Evolutionary conservation across 176 grass and related monocot species (phyloP).

Genomic region (Musa itinerans): DNA sequence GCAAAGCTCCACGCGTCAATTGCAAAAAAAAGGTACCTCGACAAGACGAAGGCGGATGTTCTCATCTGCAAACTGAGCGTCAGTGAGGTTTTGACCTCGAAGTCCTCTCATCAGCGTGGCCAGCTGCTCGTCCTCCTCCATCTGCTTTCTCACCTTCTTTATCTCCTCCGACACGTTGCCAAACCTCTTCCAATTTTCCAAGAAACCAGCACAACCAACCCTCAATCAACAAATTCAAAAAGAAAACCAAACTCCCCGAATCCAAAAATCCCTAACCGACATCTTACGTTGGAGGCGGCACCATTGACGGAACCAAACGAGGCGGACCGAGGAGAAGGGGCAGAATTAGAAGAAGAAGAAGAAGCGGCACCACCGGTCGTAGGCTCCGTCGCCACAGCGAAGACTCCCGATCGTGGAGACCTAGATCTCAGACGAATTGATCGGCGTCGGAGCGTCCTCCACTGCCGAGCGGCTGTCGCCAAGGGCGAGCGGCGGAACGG

Average conservation of each 20-base stretch:
- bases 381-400: constrained; percentile 61
- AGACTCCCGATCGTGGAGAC: constrained; percentile 20
- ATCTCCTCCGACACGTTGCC: constrained; percentile 84
- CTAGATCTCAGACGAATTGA: not conserved
- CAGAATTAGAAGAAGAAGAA: not conserved
- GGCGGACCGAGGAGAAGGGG: not conserved
- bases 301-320: constrained; percentile 15
- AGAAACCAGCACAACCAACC: constrained; percentile 1
- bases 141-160: constrained; percentile 83
- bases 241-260: not conserved
- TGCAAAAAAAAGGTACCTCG: constrained; percentile 38
- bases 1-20: not conserved
- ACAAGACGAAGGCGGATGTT: constrained; percentile 62
- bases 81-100: constrained; percentile 81
- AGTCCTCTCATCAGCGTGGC: constrained; percentile 81
- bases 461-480: not conserved
- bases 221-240: not conserved
- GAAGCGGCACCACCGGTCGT: constrained; percentile 15
- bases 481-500: constrained; percentile 28
- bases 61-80: constrained; percentile 66
- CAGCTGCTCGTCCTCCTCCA: constrained; percentile 99
- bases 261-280: too few relatives aligned
- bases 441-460: not conserved
- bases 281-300: constrained; percentile 50
- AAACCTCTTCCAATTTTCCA: constrained; percentile 42